Base-by-base conservation (phyloP, 306 rosid species). In the Cicer bijugum region DNA sequence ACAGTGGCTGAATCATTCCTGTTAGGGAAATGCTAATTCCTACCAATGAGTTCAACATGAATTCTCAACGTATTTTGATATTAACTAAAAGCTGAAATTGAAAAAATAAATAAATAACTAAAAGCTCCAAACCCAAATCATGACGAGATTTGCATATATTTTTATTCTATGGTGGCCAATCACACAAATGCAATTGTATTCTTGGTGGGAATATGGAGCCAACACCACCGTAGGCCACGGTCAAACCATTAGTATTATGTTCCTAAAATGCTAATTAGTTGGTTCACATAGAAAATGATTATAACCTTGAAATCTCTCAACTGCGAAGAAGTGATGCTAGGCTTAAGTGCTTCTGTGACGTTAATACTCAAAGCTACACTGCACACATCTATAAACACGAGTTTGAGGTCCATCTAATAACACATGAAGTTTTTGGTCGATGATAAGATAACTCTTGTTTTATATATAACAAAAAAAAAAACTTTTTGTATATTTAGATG, bases 251-350 rank as follows among this genome's bases (percentile, higher is more conserved):
- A 16, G 12, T 16, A 28, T 14, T 11, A 0, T 43, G 66, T 53
- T 50, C 50, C 65, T 14, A 42, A 50, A 53, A 64, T 51, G 42
- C 4, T 50, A 50, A 48, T 52, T 60, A 50, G 28, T 16, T 56
- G 59, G 46, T 72, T 77, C 65, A 67, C 43, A 74, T 56, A 56
- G 43, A 64, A 44, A 71, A 79, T 72, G 69, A 72, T 80, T 67
- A n/a, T 59, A 46, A 8, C 63, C 61, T 61, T 73, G 37, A 48
- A 59, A 67, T 58, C 67, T 46, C 16, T 43, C 9, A 6, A 66
- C 70, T 56, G 64, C 66, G 47, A 23, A 38, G 59, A 56, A 46
- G n/a, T 35, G 77, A 61, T 48, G 35, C 33, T 42, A 47, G 65
- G 47, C 43, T 51, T 47, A 74, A 75, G 75, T 40, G 47, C 48